These are phyloP conservation scores for Cryptosporidium meleagridis DNA, from an alignment of 169 alveolate species.

Conservation along the genomic window DNA sequence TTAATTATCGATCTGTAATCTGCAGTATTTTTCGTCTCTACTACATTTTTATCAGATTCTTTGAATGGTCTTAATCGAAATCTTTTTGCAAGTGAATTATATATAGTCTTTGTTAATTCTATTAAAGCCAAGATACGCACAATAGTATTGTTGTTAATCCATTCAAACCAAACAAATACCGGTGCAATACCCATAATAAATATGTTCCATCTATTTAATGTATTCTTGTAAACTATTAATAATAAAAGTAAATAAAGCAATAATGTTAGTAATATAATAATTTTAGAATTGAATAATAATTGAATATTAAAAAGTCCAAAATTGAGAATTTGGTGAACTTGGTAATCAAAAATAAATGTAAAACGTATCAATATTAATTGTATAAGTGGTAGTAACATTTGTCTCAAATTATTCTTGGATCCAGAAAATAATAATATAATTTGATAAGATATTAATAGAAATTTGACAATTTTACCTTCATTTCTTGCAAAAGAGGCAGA, in stretches of 20 bases:
- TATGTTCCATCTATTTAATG: conserved; percentile 9
- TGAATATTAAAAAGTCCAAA: neutral
- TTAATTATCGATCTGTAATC: neutral
- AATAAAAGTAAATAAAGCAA: neutral
- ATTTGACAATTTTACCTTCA: conserved; percentile 16
- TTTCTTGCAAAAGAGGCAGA: conserved; percentile 21
- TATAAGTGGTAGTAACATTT: conserved; percentile 8
- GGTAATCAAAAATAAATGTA: neutral
- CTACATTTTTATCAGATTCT: neutral
- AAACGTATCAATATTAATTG: conserved; percentile 24
- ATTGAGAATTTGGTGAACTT: neutral
- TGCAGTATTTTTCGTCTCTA: too few relatives aligned
- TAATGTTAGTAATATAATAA: neutral
- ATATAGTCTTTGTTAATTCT: neutral
- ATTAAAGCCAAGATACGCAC: neutral
- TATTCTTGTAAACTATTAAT: conserved; percentile 9
- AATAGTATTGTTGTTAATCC: conserved; percentile 10
- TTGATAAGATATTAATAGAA: conserved; percentile 19
- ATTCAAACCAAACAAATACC: conserved; percentile 16
- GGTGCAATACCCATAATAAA: neutral
- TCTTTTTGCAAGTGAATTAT: neutral
- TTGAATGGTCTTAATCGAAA: neutral
- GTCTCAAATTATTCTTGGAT: conserved; percentile 11
- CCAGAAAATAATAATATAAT: conserved; percentile 45
- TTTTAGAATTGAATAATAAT: neutral